Percentiles rank a stretch among this genome's conserved stretches.
Conservation (phyloP, 1,284 basidiomycete genomes). For the Boletus coffeatus region DNA sequence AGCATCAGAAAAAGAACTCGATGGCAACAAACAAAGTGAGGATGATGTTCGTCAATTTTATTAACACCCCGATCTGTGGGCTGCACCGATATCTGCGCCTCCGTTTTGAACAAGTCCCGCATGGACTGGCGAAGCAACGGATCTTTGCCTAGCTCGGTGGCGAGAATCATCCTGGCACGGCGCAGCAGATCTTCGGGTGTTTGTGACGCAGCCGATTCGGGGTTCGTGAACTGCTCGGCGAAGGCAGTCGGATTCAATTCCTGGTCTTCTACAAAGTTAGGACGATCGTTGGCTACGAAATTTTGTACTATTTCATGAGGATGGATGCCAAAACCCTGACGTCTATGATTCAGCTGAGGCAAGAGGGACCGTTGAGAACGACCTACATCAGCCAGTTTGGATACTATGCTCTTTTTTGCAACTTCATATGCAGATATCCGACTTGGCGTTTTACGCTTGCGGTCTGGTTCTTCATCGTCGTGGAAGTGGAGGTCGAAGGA, state of each 20-base stretch:
- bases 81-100: constrained; percentile 76
- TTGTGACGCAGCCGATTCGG: constrained; percentile 52
- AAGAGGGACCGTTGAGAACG: constrained; percentile 1
- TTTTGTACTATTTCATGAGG: constrained; percentile 80
- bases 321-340: constrained; percentile 73
- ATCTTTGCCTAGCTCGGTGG: constrained; percentile 91
- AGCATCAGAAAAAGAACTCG: background rate
- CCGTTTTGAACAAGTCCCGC: constrained; percentile 71
- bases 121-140: constrained; percentile 83
- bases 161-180: constrained; percentile 80
- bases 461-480: constrained; percentile 60
- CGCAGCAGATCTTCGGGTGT: constrained; percentile 61
- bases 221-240: constrained; percentile 75
- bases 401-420: constrained; percentile 73
- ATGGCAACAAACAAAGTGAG: constrained; percentile 72
- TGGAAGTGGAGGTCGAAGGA: constrained; percentile 58
- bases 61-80: constrained; percentile 90
- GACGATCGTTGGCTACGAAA: constrained; percentile 54
- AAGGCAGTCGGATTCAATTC: constrained; percentile 67
- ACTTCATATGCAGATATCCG: constrained; percentile 85
- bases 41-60: constrained; percentile 89
- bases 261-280: constrained; percentile 74
- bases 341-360: constrained; percentile 12
- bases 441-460: constrained; percentile 78
- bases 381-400: constrained; percentile 71